Evolutionary conservation across 1,284 basidiomycete species (phyloP).

Genomic region (Trametes sp.): DNA sequence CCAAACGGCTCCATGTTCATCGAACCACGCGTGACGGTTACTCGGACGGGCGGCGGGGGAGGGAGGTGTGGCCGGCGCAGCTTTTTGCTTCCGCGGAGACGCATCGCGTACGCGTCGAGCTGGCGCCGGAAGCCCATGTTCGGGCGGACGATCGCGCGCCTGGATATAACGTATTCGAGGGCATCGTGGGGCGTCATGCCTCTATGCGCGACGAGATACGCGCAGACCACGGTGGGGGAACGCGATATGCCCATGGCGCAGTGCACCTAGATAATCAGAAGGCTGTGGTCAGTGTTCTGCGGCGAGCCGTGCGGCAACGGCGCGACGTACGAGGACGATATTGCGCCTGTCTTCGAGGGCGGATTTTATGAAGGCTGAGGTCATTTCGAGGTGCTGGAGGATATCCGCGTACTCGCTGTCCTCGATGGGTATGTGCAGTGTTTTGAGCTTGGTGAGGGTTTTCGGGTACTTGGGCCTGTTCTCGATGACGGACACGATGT

Average conservation of each 20-base stretch:
- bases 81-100: slow-evolving; percentile 27
- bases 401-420: slow-evolving; percentile 44
- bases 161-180: slow-evolving; percentile 40
- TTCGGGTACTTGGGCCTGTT: slow-evolving; percentile 49
- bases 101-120: slow-evolving; percentile 42
- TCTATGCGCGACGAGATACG: slow-evolving; percentile 55
- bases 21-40: slow-evolving; percentile 10
- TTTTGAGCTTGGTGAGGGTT: slow-evolving; percentile 35
- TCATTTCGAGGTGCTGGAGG: slow-evolving; percentile 43
- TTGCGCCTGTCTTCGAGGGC: slow-evolving; percentile 54
- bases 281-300: slow-evolving; percentile 7
- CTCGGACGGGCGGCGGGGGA: slow-evolving; percentile 15
- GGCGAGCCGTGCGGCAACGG: neutral
- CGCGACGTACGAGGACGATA: slow-evolving; percentile 63
- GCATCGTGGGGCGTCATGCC: slow-evolving; percentile 44
- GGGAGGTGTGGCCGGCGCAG: slow-evolving; percentile 18
- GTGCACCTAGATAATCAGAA: slow-evolving; percentile 51
- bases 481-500: slow-evolving; percentile 49
- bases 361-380: slow-evolving; percentile 48
- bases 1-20: slow-evolving; percentile 1
- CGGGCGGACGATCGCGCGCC: slow-evolving; percentile 44
- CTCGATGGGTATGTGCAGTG: slow-evolving; percentile 44
- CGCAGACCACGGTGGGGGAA: slow-evolving; percentile 60
- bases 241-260: slow-evolving; percentile 63
- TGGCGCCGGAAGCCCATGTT: slow-evolving; percentile 48